A percentile compares a stretch with the other conserved stretches of the same genome.
Evolutionary conservation across 1,284 basidiomycete species (phyloP).

Genomic region (Pholiota adiposa): DNA sequence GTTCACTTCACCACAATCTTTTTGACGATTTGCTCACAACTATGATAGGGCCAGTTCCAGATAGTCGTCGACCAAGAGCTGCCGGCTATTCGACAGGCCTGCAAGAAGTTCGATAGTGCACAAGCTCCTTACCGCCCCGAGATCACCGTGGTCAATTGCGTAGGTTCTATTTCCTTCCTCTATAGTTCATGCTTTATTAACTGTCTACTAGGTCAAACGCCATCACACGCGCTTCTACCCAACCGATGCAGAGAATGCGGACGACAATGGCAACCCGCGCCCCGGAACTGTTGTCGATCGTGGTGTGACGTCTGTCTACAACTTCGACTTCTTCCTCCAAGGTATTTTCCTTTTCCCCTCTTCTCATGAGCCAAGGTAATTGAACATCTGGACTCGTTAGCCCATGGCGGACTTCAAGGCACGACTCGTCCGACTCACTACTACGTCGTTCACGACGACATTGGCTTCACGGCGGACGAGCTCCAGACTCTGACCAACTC

Average conservation of each 20-base stretch:
- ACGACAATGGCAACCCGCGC: constrained; percentile 67
- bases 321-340: constrained; percentile 80
- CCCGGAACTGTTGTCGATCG: constrained; percentile 79
- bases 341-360: constrained; percentile 32
- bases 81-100: constrained; percentile 65
- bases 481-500: constrained; percentile 66
- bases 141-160: constrained; percentile 76
- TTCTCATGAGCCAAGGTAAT: constrained; percentile 1
- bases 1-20: constrained; percentile 9
- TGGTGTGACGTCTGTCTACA: constrained; percentile 69
- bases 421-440: constrained; percentile 78
- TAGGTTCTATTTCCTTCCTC: constrained; percentile 21
- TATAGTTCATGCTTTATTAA: not conserved
- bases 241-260: constrained; percentile 55
- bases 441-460: constrained; percentile 77
- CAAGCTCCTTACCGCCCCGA: constrained; percentile 61
- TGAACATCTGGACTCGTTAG: constrained; percentile 32
- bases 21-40: constrained; percentile 2
- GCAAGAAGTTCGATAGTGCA: constrained; percentile 52
- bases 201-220: constrained; percentile 56
- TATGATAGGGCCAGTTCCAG: constrained; percentile 67
- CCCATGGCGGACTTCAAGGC: constrained; percentile 67
- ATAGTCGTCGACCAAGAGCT: constrained; percentile 69
- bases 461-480: constrained; percentile 66
- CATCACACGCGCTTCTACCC: constrained; percentile 87